A percentile compares a stretch with the other conserved stretches of the same genome.
Evolutionary conservation across 495 filamentous ascomycete species (phyloP).

Genomic region (Amphirosellinia nigrospora): DNA sequence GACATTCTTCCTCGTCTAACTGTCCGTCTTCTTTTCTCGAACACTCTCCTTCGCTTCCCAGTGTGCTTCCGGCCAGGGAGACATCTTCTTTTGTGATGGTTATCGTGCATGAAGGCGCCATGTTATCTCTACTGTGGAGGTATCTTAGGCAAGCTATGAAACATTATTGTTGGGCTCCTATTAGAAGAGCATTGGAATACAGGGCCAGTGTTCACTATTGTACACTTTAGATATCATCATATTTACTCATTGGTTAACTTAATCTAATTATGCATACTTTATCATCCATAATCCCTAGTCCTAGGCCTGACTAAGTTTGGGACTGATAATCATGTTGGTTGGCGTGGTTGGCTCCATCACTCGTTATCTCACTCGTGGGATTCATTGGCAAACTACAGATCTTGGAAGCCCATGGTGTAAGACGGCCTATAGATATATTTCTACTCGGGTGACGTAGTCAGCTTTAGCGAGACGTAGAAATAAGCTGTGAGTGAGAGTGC

Average conservation of each 20-base stretch:
- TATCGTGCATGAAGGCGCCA: background rate
- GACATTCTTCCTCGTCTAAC: conserved; percentile 7
- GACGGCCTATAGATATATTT: background rate
- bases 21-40: background rate
- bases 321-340: background rate
- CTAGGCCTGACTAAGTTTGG: background rate
- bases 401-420: background rate
- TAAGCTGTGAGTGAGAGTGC: background rate
- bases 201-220: background rate
- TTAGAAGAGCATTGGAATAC: background rate
- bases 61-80: background rate
- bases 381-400: background rate
- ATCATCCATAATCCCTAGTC: background rate
- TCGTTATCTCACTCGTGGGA: background rate
- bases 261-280: background rate
- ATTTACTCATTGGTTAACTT: too few relatives aligned
- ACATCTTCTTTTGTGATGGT: conserved; percentile 8
- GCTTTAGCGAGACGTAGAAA: background rate
- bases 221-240: background rate
- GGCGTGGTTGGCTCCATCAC: background rate
- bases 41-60: background rate
- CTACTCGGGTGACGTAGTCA: background rate
- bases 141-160: background rate
- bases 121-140: background rate
- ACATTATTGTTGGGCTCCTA: background rate